These are phyloP conservation scores for Pythium phragmitis DNA, from an alignment of 352 stramenopile genomes.

Conservation along the genomic window DNA sequence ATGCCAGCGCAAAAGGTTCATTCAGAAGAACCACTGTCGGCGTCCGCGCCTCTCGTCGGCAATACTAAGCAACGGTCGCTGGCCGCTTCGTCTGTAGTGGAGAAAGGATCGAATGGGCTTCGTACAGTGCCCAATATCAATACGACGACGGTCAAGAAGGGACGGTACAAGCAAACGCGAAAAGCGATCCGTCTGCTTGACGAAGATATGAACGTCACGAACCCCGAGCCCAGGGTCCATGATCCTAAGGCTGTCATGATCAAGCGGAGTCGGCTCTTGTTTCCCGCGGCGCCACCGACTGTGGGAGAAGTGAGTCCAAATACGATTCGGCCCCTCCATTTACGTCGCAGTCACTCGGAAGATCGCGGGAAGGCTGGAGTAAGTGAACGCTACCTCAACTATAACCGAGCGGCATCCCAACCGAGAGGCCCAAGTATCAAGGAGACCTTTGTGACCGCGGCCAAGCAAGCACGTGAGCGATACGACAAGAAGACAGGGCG, in stretches of 20 bases:
- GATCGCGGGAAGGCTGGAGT: background rate
- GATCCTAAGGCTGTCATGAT: conserved; percentile 14
- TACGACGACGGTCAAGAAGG: conserved; percentile 21
- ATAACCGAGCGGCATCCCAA: background rate
- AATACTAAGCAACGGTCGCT: background rate
- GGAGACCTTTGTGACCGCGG: conserved; percentile 2
- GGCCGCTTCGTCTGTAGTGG: background rate
- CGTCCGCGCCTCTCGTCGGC: background rate
- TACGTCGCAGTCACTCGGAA: background rate
- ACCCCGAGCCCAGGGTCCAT: background rate
- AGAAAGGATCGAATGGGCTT: conserved; percentile 24
- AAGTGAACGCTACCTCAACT: conserved; percentile 8
- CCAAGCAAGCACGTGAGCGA: conserved; percentile 9
- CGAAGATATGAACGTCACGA: conserved; percentile 3
- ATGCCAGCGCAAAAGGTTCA: background rate
- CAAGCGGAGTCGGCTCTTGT: conserved; percentile 8
- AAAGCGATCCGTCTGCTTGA: conserved; percentile 21
- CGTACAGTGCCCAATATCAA: conserved; percentile 22
- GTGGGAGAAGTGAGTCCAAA: conserved; percentile 9
- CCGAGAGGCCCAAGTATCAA: background rate
- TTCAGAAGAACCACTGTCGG: background rate
- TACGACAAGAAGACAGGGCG: conserved; percentile 5
- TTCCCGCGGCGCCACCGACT: background rate
- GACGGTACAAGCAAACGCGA: conserved; percentile 25
- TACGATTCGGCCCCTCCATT: conserved; percentile 1